phyloP scores from a whole-genome alignment of 140 eudicot genomes.

The Oenanthe javanica region DNA sequence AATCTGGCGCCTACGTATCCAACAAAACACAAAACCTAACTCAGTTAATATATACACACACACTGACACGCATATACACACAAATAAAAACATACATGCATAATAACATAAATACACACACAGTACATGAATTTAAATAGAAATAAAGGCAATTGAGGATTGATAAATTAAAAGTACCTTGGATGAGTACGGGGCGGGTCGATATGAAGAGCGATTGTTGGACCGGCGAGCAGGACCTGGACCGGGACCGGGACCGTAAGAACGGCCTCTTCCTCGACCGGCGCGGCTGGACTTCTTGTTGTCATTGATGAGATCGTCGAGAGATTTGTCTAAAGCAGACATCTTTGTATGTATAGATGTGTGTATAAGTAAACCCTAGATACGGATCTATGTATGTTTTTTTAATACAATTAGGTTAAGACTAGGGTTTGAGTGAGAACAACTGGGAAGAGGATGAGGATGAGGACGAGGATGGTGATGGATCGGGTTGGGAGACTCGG shows the following conservation, averaged over 20 bases:
- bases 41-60: no score
- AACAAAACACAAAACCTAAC: neutral
- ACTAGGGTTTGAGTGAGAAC: neutral
- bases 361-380: neutral
- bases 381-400: neutral
- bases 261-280: slow-evolving; percentile 45
- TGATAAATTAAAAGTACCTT: slow-evolving; percentile 24
- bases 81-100: no score
- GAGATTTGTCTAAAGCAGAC: slow-evolving; percentile 57
- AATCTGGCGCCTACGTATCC: slow-evolving; percentile 56
- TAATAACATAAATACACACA: neutral
- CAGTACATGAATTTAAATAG: neutral
- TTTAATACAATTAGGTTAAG: neutral
- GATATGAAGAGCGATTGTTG: slow-evolving; percentile 54
- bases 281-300: slow-evolving; percentile 56
- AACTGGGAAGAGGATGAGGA: neutral
- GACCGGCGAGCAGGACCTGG: slow-evolving; percentile 81
- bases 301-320: slow-evolving; percentile 81
- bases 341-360: neutral
- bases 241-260: slow-evolving; percentile 79
- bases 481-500: slow-evolving; percentile 4
- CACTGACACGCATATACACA: neutral
- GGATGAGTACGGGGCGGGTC: slow-evolving; percentile 64
- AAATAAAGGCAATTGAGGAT: neutral
- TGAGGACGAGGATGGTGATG: neutral